These are phyloP conservation scores for Coniochaeta ligniaria DNA, from an alignment of 2,329 filamentous ascomycete genomes.

Conservation along the genomic window DNA sequence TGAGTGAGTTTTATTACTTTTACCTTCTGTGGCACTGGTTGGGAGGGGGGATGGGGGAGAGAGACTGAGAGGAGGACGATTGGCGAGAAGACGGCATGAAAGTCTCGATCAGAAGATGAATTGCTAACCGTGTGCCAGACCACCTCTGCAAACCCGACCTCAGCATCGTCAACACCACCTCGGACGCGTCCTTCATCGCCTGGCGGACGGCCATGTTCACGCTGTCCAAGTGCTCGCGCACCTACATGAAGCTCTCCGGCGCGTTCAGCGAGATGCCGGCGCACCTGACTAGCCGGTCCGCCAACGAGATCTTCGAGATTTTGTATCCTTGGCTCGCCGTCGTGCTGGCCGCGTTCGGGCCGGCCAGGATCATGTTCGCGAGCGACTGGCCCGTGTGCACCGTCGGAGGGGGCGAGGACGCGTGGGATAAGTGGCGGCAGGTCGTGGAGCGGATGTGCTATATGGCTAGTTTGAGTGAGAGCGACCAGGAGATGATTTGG, in stretches of 20 bases:
- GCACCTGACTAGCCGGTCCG: slow-evolving; percentile 37
- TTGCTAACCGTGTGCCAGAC: slow-evolving; percentile 42
- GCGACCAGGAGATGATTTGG: slow-evolving; percentile 63
- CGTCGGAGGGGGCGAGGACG: slow-evolving; percentile 41
- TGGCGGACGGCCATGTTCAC: slow-evolving; percentile 65
- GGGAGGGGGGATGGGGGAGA: not conserved
- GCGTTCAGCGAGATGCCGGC: slow-evolving; percentile 71
- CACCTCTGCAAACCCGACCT: slow-evolving; percentile 88
- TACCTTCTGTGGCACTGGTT: not conserved
- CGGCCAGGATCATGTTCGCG: slow-evolving; percentile 75
- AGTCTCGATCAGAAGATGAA: not conserved
- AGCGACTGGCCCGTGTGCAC: slow-evolving; percentile 94
- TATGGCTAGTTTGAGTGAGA: slow-evolving; percentile 52
- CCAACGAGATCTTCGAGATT: slow-evolving; percentile 53
- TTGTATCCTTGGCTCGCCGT: slow-evolving; percentile 66
- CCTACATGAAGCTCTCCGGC: slow-evolving; percentile 92
- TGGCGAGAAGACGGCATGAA: too few relatives aligned
- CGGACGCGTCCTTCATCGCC: slow-evolving; percentile 51
- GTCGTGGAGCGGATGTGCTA: slow-evolving; percentile 63
- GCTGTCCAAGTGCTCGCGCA: slow-evolving; percentile 55
- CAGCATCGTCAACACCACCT: slow-evolving; percentile 47
- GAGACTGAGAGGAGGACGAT: too few relatives aligned
- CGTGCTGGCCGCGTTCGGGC: slow-evolving; percentile 65
- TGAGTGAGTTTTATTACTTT: slow-evolving; percentile 48
- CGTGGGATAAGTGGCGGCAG: slow-evolving; percentile 70